phyloP scores from a whole-genome alignment of 2,329 filamentous ascomycete genomes.

The Fusarium nelsonii region DNA sequence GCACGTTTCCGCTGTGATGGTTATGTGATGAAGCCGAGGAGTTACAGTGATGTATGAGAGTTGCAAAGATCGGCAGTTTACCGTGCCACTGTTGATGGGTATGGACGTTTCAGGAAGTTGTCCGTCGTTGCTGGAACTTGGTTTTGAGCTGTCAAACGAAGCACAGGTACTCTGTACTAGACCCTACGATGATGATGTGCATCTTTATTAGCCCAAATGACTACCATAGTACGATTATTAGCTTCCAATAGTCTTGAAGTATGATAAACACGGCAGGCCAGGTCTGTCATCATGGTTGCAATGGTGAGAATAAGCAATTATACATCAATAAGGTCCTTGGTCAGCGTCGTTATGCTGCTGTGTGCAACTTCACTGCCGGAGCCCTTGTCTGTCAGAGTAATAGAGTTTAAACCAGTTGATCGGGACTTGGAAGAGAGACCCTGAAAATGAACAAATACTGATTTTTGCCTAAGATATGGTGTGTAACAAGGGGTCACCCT shows the following conservation, averaged over 20 bases:
- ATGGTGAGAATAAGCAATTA: too few species aligned
- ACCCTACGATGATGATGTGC: conserved; percentile 4
- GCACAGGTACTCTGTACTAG: not conserved
- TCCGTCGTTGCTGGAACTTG: not conserved
- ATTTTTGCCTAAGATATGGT: not conserved
- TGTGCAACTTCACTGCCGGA: not conserved
- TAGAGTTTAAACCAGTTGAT: conserved; percentile 17
- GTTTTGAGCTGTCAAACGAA: not conserved
- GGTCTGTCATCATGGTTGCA: not conserved
- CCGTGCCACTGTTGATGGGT: conserved; percentile 4
- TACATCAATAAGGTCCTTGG: not conserved
- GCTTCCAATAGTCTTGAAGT: conserved; percentile 3
- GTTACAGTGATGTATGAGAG: conserved; percentile 8
- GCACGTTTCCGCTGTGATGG: conserved; percentile 8
- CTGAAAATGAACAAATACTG: conserved; percentile 9
- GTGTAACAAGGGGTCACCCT: conserved; percentile 16
- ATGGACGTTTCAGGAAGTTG: conserved; percentile 3
- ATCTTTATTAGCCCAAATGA: not conserved
- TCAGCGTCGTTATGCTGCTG: not conserved
- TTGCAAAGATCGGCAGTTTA: conserved; percentile 22
- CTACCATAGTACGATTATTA: not conserved
- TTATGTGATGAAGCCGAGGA: conserved; percentile 8
- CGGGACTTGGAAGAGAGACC: conserved; percentile 14
- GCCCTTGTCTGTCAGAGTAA: conserved; percentile 2
- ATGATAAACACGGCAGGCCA: not conserved